Evolutionary conservation across 1,139 yeast species (phyloP).

Genomic region (Hansenula sp.): DNA sequence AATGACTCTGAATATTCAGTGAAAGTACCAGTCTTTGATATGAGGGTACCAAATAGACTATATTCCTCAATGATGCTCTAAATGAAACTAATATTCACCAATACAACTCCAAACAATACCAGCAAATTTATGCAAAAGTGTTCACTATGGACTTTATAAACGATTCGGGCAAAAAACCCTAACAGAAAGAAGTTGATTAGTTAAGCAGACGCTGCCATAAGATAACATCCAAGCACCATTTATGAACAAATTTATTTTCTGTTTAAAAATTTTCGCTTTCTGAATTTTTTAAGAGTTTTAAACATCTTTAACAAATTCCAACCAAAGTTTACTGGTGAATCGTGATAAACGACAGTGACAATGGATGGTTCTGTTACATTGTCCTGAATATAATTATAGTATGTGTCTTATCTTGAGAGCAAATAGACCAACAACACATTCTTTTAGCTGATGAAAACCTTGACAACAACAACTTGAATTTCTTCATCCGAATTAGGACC

Average conservation of each 20-base stretch:
- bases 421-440: not conserved
- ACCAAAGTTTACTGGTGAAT: not conserved
- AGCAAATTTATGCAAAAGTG: too few relatives aligned
- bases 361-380: not conserved
- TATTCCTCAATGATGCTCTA: too few relatives aligned
- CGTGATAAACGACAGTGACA: not conserved
- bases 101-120: too few relatives aligned
- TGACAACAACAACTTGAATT: slow-evolving; percentile 42
- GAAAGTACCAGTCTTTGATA: too few relatives aligned
- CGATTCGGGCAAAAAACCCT: too few relatives aligned
- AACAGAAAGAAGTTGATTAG: too few relatives aligned
- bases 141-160: not conserved
- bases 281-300: not conserved
- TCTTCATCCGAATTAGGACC: slow-evolving; percentile 37
- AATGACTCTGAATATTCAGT: too few relatives aligned
- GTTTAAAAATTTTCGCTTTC: not conserved
- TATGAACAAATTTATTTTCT: not conserved
- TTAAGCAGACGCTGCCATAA: too few relatives aligned
- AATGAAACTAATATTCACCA: too few relatives aligned
- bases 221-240: not conserved
- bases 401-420: not conserved
- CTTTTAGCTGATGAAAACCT: slow-evolving; percentile 32
- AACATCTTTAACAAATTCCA: not conserved
- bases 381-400: too few relatives aligned
- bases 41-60: too few relatives aligned